Evolutionary conservation across 2,329 filamentous ascomycete genomes (phyloP).

Genomic region (Clonostachys rosea): DNA sequence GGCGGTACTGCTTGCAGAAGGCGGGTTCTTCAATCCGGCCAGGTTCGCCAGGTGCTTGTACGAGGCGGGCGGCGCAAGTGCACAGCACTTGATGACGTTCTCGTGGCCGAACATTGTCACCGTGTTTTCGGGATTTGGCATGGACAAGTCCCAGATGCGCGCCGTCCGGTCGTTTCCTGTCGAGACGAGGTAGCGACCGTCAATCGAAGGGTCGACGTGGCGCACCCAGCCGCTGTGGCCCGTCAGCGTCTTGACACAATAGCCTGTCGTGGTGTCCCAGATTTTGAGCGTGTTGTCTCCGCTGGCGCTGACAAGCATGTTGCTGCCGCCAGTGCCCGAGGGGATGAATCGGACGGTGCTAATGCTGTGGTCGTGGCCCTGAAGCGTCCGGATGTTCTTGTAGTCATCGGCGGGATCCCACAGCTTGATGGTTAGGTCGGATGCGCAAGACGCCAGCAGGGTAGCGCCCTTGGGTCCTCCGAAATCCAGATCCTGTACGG

Average conservation of each 20-base stretch:
- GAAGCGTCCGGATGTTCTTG: conserved; percentile 88
- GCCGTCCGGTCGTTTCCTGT: conserved; percentile 79
- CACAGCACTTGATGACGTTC: conserved; percentile 80
- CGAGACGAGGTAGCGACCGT: conserved; percentile 79
- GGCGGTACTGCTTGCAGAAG: conserved; percentile 66
- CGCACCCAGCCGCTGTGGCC: conserved; percentile 91
- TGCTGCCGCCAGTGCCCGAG: conserved; percentile 51
- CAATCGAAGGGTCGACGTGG: conserved; percentile 75
- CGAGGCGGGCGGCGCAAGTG: conserved; percentile 73
- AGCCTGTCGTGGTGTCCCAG: conserved; percentile 92
- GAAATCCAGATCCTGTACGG: conserved; percentile 85
- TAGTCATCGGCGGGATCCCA: conserved; percentile 93
- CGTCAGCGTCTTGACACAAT: conserved; percentile 83
- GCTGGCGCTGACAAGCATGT: conserved; percentile 81
- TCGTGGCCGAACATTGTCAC: conserved; percentile 82
- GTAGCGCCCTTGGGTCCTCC: conserved; percentile 78
- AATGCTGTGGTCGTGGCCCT: conserved; percentile 89
- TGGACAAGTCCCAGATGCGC: conserved; percentile 78
- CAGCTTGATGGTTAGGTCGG: conserved; percentile 88
- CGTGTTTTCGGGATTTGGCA: conserved; percentile 62
- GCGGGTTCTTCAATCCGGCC: conserved; percentile 79
- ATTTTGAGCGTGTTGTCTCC: conserved; percentile 80
- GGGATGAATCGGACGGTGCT: conserved; percentile 86
- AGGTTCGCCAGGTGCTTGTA: conserved; percentile 75
- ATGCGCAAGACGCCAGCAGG: conserved; percentile 61